Conservation (phyloP, 2,329 filamentous ascomycete species). For the Fusarium sp. region DNA sequence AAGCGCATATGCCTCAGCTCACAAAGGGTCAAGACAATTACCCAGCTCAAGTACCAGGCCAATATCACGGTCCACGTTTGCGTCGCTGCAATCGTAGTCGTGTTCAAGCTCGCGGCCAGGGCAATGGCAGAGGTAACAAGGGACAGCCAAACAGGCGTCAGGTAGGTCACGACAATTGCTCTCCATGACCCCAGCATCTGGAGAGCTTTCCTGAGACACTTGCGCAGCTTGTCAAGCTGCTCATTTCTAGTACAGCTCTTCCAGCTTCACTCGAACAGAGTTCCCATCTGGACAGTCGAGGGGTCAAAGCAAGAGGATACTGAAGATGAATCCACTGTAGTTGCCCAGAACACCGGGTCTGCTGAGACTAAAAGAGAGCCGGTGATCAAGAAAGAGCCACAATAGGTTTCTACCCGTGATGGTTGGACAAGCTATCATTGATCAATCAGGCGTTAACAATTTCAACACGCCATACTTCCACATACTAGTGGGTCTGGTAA, state of each 20-base stretch:
- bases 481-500: neutral
- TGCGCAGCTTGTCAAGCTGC: too few relatives aligned
- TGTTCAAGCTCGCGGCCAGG: neutral
- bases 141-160: neutral
- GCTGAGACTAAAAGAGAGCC: neutral
- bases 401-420: neutral
- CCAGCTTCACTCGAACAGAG: neutral
- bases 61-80: too few relatives aligned
- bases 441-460: too few relatives aligned
- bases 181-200: too few relatives aligned
- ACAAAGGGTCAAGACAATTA: too few relatives aligned
- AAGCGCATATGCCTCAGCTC: too few relatives aligned
- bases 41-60: neutral
- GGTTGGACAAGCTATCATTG: neutral
- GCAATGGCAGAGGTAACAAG: neutral
- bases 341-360: neutral
- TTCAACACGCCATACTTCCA: neutral
- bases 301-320: neutral
- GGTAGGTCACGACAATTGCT: too few relatives aligned
- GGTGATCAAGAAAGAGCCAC: neutral
- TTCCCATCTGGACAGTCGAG: neutral
- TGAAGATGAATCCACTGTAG: neutral
- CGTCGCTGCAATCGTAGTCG: neutral
- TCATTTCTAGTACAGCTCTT: too few relatives aligned
- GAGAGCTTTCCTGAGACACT: too few relatives aligned